Conservation (phyloP, 768 basidiomycete genomes). For the Tylopilus subfusipes region DNA sequence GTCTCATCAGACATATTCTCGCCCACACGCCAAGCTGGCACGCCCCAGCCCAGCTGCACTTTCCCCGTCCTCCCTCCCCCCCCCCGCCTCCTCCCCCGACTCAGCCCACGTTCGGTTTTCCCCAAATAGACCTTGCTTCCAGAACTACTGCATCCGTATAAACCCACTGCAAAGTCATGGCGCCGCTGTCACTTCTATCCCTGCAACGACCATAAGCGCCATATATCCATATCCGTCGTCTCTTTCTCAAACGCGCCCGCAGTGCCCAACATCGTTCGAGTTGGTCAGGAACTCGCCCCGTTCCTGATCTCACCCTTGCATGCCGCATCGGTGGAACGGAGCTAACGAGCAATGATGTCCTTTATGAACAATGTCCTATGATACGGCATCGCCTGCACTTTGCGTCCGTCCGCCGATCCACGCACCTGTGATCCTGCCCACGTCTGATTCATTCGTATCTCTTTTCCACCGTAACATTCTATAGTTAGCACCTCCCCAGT, state of each 20-base stretch:
- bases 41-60: not conserved
- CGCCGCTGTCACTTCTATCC: not conserved
- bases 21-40: not conserved
- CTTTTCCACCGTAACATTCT: not conserved
- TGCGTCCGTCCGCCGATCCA: not conserved
- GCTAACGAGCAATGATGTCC: slow-evolving; percentile 10
- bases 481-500: too few species aligned
- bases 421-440: not conserved
- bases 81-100: not conserved
- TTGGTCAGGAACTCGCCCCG: slow-evolving; percentile 8
- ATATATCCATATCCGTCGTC: slow-evolving; percentile 18
- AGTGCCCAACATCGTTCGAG: not conserved
- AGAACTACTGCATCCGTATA: not conserved
- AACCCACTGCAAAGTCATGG: not conserved
- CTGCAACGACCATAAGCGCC: slow-evolving; percentile 9
- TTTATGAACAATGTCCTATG: slow-evolving; percentile 5
- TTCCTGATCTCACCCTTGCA: slow-evolving; percentile 18
- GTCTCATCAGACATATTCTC: not conserved
- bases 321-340: slow-evolving; percentile 20
- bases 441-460: not conserved
- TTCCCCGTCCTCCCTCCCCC: not conserved
- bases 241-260: not conserved
- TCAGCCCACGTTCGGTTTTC: not conserved
- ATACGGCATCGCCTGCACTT: slow-evolving; percentile 1
- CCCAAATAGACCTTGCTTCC: not conserved